Conservation (phyloP, 1,284 basidiomycete species). For the Somion occarium region DNA sequence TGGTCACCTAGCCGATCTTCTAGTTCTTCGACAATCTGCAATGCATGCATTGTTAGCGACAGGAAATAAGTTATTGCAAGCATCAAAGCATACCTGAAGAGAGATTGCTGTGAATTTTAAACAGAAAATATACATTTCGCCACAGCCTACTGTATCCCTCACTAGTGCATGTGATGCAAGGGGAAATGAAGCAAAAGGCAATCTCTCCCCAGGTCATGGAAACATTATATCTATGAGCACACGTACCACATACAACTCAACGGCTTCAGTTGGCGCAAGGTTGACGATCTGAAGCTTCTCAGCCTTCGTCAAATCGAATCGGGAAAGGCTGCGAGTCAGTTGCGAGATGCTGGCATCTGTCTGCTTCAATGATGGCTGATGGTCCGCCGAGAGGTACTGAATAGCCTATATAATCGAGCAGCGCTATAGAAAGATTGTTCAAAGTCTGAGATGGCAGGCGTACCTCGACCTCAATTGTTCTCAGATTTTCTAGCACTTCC, state of each 20-base stretch:
- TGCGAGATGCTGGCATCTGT: constrained; percentile 58
- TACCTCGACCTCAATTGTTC: constrained; percentile 89
- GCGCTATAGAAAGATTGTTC: neutral
- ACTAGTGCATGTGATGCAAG: neutral
- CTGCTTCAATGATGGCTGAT: constrained; percentile 68
- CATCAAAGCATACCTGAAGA: constrained; percentile 1
- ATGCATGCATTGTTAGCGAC: too few relatives aligned
- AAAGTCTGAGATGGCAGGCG: constrained; percentile 14
- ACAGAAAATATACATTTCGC: neutral
- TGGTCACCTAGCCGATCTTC: constrained; percentile 74
- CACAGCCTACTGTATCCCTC: too few relatives aligned
- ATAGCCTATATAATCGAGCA: constrained; percentile 57
- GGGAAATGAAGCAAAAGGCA: neutral
- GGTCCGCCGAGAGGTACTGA: constrained; percentile 72
- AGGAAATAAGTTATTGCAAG: neutral
- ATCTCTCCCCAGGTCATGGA: neutral
- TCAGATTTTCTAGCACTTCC: constrained; percentile 72
- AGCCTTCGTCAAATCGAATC: constrained; percentile 78
- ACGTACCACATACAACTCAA: constrained; percentile 88
- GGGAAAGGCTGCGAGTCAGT: constrained; percentile 63
- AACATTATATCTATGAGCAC: neutral
- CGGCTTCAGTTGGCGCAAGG: constrained; percentile 74
- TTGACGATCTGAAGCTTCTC: constrained; percentile 93
- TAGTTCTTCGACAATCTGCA: constrained; percentile 85
- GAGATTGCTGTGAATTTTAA: constrained; percentile 4